phyloP scores from a whole-genome alignment of 2,329 filamentous ascomycete species.

The Cordyceps militaris region DNA sequence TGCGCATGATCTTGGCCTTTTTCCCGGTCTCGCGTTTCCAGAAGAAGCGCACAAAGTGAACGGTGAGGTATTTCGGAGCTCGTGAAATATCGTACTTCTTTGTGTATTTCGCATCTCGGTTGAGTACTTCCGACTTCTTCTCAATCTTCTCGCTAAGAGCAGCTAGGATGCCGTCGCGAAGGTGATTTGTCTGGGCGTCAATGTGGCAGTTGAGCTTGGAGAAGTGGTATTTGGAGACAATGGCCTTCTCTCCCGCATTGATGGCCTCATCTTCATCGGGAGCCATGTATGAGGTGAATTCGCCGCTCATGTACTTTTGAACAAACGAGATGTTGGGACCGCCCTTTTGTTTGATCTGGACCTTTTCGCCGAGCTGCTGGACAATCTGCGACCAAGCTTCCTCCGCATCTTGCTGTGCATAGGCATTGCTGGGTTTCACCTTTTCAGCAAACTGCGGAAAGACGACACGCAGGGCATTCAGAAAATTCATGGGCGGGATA shows the following conservation, averaged over 20 bases:
- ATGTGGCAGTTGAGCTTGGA: constrained; percentile 97
- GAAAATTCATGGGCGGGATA: constrained; percentile 76
- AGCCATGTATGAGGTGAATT: constrained; percentile 69
- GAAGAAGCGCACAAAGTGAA: constrained; percentile 97
- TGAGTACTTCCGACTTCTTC: constrained; percentile 74
- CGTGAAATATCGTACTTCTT: constrained; percentile 87
- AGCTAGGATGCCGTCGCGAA: constrained; percentile 78
- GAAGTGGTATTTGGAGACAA: constrained; percentile 66
- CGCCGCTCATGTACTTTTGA: constrained; percentile 83
- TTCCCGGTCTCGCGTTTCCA: constrained; percentile 95
- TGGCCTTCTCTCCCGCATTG: constrained; percentile 64
- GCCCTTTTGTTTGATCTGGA: constrained; percentile 55
- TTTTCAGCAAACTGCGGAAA: constrained; percentile 94
- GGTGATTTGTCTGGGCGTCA: constrained; percentile 75
- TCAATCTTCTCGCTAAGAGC: constrained; percentile 84
- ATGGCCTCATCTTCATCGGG: constrained; percentile 77
- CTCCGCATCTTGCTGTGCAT: constrained; percentile 97
- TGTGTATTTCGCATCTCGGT: constrained; percentile 75
- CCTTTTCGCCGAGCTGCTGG: constrained; percentile 69
- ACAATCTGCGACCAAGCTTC: constrained; percentile 97
- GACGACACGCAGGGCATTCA: constrained; percentile 67
- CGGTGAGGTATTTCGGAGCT: constrained; percentile 88
- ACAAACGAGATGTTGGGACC: constrained; percentile 63
- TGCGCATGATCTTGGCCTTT: constrained; percentile 99
- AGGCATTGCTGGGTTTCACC: constrained; percentile 73